These are phyloP conservation scores for Phialemoniopsis sp. DNA, from an alignment of 2,329 filamentous ascomycete genomes.

Conservation along the genomic window DNA sequence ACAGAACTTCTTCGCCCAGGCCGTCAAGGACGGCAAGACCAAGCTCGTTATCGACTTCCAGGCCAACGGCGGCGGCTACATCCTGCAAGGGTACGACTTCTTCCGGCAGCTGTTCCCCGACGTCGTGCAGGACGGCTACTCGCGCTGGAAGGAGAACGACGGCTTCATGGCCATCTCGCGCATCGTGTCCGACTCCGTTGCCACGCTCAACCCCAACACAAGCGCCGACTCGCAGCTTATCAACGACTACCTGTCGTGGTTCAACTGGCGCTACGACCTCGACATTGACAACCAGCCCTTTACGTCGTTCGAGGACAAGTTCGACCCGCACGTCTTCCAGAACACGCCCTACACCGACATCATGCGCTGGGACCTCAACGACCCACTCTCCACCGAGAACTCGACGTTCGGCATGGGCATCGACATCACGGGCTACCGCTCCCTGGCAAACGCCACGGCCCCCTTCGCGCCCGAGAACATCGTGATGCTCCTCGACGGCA, in stretches of 20 bases:
- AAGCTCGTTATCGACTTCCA: conserved; percentile 57
- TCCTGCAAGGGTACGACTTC: conserved; percentile 58
- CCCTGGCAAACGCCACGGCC: conserved; percentile 38
- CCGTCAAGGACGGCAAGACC: conserved; percentile 44
- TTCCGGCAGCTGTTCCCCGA: conserved; percentile 52
- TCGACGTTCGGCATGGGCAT: conserved; percentile 35
- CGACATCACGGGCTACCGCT: conserved; percentile 45
- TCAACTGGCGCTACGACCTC: conserved; percentile 48
- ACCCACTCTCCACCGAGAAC: conserved; percentile 34
- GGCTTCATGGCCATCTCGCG: conserved; percentile 39
- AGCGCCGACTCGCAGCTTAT: conserved; percentile 26
- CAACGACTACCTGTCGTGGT: conserved; percentile 42
- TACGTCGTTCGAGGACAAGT: conserved; percentile 40
- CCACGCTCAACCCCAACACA: conserved; percentile 39
- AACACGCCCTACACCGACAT: conserved; percentile 50
- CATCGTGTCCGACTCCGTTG: conserved; percentile 36
- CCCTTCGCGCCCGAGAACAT: conserved; percentile 56
- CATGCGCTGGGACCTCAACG: conserved; percentile 46
- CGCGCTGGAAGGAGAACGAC: conserved; percentile 35
- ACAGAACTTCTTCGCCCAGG: conserved; percentile 27
- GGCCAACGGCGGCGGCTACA: conserved; percentile 54
- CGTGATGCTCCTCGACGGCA: conserved; percentile 34
- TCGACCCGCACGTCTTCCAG: conserved; percentile 31
- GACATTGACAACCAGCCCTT: conserved; percentile 44
- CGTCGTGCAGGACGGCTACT: conserved; percentile 34